phyloP scores from a whole-genome alignment of 306 rosid genomes.

The Quercus robur region DNA sequence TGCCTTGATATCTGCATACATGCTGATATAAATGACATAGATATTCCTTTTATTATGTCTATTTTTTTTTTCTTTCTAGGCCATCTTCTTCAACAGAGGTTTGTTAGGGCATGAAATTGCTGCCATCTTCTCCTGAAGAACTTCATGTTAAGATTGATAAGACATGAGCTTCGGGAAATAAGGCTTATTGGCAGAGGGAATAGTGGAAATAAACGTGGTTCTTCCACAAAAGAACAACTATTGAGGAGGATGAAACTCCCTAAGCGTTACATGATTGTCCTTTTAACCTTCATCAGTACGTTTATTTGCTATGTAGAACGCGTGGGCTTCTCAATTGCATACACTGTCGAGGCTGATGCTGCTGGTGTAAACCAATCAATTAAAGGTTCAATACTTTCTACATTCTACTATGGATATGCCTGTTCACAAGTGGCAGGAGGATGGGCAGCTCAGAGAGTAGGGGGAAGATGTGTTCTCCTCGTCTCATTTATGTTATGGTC shows the following conservation, averaged over 20 bases:
- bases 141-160: not conserved
- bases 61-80: no score
- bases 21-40: not conserved
- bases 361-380: constrained; percentile 67
- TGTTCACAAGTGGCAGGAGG: constrained; percentile 98
- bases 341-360: constrained; percentile 87
- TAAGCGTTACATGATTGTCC: constrained; percentile 74
- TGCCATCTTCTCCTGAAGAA: not conserved
- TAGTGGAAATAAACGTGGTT: not conserved
- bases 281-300: constrained; percentile 86
- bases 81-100: no score
- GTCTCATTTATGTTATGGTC: constrained; percentile 88
- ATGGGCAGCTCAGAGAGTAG: constrained; percentile 85
- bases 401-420: constrained; percentile 92
- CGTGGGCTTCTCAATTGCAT: constrained; percentile 90
- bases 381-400: constrained; percentile 86
- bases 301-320: constrained; percentile 89
- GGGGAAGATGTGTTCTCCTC: constrained; percentile 80
- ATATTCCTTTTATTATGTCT: no score
- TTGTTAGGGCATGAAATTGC: not conserved
- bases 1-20: no score
- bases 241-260: constrained; percentile 45
- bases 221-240: constrained; percentile 13
- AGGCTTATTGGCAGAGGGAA: not conserved
- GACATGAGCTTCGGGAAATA: no score